A percentile compares a stretch with the other conserved stretches of the same genome.
Conservation (phyloP, 305 asterid species). For the Galium porrigens region DNA sequence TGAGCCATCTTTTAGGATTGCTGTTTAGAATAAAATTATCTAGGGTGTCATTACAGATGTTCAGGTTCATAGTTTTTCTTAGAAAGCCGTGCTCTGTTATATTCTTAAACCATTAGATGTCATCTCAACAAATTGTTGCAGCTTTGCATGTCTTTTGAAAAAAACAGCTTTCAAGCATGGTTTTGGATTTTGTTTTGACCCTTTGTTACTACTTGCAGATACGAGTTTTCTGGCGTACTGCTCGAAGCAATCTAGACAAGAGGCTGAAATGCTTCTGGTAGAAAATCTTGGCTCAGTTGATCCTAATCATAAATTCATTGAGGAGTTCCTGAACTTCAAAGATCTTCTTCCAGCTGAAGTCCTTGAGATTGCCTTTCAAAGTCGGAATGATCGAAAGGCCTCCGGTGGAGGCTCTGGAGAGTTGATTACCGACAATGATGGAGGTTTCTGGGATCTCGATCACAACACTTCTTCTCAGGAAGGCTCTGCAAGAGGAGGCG, state of each 20-base stretch:
- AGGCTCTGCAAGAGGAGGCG: constrained; percentile 31
- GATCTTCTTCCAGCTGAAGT: constrained; percentile 56
- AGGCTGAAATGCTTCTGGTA: constrained; percentile 56
- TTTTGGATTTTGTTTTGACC: constrained; percentile 11
- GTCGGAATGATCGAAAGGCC: constrained; percentile 29
- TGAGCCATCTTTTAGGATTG: neutral
- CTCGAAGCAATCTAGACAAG: constrained; percentile 57
- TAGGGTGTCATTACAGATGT: too few relatives aligned
- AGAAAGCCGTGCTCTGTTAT: neutral
- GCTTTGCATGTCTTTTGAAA: neutral
- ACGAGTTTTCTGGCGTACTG: constrained; percentile 62
- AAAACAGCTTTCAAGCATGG: too few relatives aligned
- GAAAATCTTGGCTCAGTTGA: constrained; percentile 68
- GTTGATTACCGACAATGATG: constrained; percentile 25
- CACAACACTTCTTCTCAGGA: constrained; percentile 24
- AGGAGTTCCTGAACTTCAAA: constrained; percentile 57
- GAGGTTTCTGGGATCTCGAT: constrained; percentile 21
- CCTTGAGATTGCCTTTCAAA: constrained; percentile 54
- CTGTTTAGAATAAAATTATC: neutral
- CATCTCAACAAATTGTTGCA: neutral
- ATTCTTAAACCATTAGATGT: neutral
- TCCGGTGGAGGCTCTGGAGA: constrained; percentile 26
- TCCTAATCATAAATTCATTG: constrained; percentile 63
- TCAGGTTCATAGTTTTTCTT: too few relatives aligned
- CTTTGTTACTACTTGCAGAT: constrained; percentile 27